phyloP scores from a whole-genome alignment of 768 basidiomycete genomes.

The Tricholoma terreum region DNA sequence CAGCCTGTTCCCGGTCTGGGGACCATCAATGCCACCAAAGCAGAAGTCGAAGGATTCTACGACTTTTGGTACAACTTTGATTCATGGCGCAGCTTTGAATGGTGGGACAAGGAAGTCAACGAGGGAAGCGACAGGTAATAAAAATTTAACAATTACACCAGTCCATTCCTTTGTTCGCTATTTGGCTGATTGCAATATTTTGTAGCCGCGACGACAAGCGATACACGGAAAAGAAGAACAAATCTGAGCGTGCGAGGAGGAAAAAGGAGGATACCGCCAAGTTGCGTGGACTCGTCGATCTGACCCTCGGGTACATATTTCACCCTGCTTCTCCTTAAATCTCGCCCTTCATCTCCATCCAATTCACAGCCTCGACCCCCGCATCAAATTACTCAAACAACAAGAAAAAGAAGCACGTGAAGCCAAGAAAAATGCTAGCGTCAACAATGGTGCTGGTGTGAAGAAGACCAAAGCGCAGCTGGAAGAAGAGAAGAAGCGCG shows the following conservation, averaged over 20 bases:
- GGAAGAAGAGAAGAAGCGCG: slow-evolving; percentile 70
- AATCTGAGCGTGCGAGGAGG: slow-evolving; percentile 88
- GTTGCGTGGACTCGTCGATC: slow-evolving; percentile 82
- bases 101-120: slow-evolving; percentile 96
- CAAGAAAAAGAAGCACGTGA: slow-evolving; percentile 94
- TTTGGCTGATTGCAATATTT: not conserved
- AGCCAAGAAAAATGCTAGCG: slow-evolving; percentile 69
- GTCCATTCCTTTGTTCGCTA: not conserved
- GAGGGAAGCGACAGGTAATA: slow-evolving; percentile 89
- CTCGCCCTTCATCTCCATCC: not conserved
- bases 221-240: slow-evolving; percentile 99
- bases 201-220: slow-evolving; percentile 96
- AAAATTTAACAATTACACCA: no score
- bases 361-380: slow-evolving; percentile 64
- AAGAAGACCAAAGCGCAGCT: slow-evolving; percentile 75
- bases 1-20: slow-evolving; percentile 87
- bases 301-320: slow-evolving; percentile 53
- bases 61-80: slow-evolving; percentile 99
- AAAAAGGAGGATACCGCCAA: slow-evolving; percentile 98
- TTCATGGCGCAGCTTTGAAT: slow-evolving; percentile 97
- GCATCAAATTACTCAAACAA: slow-evolving; percentile 95
- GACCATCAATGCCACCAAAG: slow-evolving; percentile 63
- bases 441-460: slow-evolving; percentile 46
- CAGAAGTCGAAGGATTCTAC: slow-evolving; percentile 89
- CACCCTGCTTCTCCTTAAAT: not conserved